Evolutionary conservation across 2,329 filamentous ascomycete genomes (phyloP), one percentile per base, ranked within the genome.

Genomic region (Neurospora crassa): DNA sequence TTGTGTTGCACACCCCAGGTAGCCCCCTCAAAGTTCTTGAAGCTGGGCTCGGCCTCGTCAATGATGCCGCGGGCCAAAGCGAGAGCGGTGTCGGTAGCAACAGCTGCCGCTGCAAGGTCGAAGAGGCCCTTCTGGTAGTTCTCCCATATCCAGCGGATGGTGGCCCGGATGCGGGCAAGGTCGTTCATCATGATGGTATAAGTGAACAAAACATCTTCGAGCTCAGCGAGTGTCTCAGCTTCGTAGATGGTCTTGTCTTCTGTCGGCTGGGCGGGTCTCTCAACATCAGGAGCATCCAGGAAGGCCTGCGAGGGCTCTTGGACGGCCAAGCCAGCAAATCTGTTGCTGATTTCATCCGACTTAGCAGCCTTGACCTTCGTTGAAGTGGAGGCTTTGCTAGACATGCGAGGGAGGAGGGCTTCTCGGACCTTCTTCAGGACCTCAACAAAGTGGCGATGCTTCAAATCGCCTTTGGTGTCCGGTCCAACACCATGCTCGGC

Each of bases 291-390:
- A 10, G 79, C 77, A 16, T 79, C 73, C 5, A 81, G 53, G 72
- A 83, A 83, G 5, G 75, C 76, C n/a, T 81, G 75, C 0, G 80
- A 82, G 1, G 81, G 78, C 40, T 83, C 82, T 45, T 82, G 76
- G 18, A 83, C 72, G 2, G 77, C 73, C 11, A 84, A 72, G 2
- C 72, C 68, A 2, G 76, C 77, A 70, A 84, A 83, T 24, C 76
- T 76, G 72, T 81, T 83, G 18, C n/a, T 71, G 16, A 63, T 67
- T 6, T 67, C 59, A 14, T 69, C 67, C 11, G 47, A 16, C 20
- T 43, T 6, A 24, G 40, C 11, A 29, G 41, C 43, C 43, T 18
- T 29, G 12, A 40, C 29, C 16, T 14, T 14, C 1, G 68, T 34
- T 1, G 71, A 40, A 12, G 68, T 14, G 1, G 68, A 29, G 2